A percentile compares a stretch with the other conserved stretches of the same genome.
phyloP scores from a whole-genome alignment of 2,329 filamentous ascomycete species.

The Stagonosporopsis tanaceti region DNA sequence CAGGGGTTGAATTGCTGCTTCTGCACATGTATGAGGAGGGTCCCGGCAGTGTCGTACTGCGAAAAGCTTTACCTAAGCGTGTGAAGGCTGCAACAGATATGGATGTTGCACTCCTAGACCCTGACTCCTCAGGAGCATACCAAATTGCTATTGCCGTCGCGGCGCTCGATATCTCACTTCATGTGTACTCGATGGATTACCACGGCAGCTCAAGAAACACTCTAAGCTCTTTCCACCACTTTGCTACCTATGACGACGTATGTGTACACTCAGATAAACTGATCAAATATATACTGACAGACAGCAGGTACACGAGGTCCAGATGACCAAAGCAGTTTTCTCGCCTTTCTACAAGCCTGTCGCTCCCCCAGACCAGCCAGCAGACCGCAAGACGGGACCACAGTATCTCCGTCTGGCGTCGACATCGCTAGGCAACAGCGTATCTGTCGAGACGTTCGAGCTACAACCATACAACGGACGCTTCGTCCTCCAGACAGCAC shows the following conservation, averaged over 20 bases:
- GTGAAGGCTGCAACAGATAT: constrained; percentile 80
- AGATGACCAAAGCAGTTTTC: constrained; percentile 63
- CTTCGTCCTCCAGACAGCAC: constrained; percentile 73
- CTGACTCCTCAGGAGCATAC: constrained; percentile 67
- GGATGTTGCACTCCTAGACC: constrained; percentile 74
- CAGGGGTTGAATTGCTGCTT: constrained; percentile 64
- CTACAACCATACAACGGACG: constrained; percentile 65
- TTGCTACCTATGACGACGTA: constrained; percentile 62
- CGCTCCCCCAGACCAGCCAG: constrained; percentile 25
- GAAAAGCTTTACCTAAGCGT: constrained; percentile 69
- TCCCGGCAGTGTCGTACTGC: constrained; percentile 57
- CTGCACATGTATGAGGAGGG: constrained; percentile 68
- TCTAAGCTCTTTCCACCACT: constrained; percentile 58
- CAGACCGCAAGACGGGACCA: constrained; percentile 47
- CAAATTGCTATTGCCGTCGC: constrained; percentile 85
- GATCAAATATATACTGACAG: constrained; percentile 14
- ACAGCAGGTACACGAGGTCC: constrained; percentile 57
- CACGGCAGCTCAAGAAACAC: constrained; percentile 56
- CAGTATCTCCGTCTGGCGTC: constrained; percentile 80
- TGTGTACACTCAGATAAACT: constrained; percentile 27
- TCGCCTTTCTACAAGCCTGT: constrained; percentile 55
- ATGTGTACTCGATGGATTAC: constrained; percentile 80
- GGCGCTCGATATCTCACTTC: constrained; percentile 79
- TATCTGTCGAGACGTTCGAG: constrained; percentile 81
- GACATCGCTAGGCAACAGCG: constrained; percentile 79